Conservation (phyloP, 345 rosid species). For the Angophora floribunda region DNA sequence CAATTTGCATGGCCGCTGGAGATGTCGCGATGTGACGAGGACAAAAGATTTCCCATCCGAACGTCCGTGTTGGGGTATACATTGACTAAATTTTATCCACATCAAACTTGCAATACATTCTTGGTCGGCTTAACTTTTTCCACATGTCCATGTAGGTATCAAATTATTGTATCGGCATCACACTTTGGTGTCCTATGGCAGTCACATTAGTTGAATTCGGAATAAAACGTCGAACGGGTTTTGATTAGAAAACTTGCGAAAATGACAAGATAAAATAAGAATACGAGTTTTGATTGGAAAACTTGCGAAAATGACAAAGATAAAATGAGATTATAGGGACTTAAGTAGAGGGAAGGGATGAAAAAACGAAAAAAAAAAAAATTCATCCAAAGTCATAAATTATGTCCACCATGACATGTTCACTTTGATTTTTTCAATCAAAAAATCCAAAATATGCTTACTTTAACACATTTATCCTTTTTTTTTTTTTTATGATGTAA, state of each 20-base stretch:
- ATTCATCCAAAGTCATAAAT: rapidly evolving
- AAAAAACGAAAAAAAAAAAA: not conserved
- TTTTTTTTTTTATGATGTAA: too few species aligned
- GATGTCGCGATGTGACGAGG: not conserved
- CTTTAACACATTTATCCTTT: too few species aligned
- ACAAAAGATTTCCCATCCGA: not conserved
- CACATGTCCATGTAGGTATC: rapidly evolving
- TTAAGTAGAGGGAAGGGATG: not conserved
- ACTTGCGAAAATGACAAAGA: not conserved
- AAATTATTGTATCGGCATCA: not conserved
- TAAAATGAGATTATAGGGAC: not conserved
- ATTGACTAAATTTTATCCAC: not conserved
- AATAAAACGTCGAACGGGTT: not conserved
- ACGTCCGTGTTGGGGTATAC: not conserved
- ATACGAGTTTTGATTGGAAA: too few species aligned
- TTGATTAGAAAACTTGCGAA: not conserved
- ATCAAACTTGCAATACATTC: too few species aligned
- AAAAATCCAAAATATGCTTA: too few species aligned
- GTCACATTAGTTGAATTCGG: not conserved
- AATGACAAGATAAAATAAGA: too few species aligned
- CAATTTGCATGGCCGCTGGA: not conserved
- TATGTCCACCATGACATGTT: too few species aligned
- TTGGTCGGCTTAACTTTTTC: too few species aligned
- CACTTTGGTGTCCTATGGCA: not conserved
- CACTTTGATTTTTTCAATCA: too few species aligned